Conservation (phyloP, 2,329 filamentous ascomycete species). For the Colletotrichum nymphaeae region DNA sequence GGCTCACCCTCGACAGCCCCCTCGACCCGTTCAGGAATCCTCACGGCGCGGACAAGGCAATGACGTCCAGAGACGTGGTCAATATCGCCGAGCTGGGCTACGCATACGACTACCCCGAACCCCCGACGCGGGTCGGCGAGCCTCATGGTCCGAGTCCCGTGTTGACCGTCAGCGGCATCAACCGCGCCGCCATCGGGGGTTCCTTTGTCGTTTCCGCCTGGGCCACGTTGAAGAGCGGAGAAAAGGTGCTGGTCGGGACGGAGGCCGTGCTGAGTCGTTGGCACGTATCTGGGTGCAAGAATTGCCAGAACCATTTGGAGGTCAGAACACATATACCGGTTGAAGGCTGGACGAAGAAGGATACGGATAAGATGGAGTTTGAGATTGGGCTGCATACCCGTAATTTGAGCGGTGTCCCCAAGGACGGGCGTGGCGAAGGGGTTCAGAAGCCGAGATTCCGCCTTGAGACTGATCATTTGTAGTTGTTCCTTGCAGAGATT, state of each 20-base stretch:
- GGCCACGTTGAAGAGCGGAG: constrained; percentile 13
- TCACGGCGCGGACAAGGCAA: neutral
- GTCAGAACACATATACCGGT: constrained; percentile 31
- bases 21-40: constrained; percentile 18
- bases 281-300: constrained; percentile 39
- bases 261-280: constrained; percentile 41
- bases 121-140: neutral
- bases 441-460: constrained; percentile 33
- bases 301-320: constrained; percentile 40
- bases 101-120: constrained; percentile 14
- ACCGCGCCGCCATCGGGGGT: constrained; percentile 37
- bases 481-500: neutral
- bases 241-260: constrained; percentile 14
- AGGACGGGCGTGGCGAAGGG: neutral
- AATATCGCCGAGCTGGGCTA: constrained; percentile 35
- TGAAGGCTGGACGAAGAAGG: neutral
- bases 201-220: constrained; percentile 40
- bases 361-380: neutral
- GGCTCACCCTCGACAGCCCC: constrained; percentile 26
- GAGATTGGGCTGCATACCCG: neutral
- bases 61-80: constrained; percentile 7
- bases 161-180: constrained; percentile 35
- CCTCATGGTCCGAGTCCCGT: neutral
- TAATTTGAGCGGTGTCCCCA: neutral
- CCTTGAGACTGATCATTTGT: constrained; percentile 24